These are phyloP conservation scores for Gracilaria gracilis DNA, from an alignment of 23 red algal genomes.

Conservation along the genomic window DNA sequence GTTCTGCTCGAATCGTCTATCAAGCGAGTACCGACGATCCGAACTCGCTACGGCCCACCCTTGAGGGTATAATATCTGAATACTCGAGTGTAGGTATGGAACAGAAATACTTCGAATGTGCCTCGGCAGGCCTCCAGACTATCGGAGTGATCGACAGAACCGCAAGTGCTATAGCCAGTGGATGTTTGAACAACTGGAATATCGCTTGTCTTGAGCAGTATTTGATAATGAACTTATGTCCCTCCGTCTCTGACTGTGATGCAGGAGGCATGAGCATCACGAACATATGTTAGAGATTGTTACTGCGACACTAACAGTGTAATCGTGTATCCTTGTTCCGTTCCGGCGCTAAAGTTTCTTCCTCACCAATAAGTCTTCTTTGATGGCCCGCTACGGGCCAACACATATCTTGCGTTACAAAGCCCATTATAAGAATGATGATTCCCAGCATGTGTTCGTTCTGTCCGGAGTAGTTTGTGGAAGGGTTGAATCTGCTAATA, in stretches of 20 bases:
- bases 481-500: no score
- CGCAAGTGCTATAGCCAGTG: neutral
- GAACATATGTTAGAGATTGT: neutral
- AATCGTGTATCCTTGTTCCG: no score
- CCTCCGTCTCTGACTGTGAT: neutral
- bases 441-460: no score
- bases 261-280: neutral
- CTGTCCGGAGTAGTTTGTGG: no score
- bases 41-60: neutral
- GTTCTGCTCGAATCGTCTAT: slow-evolving; percentile 9
- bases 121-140: neutral
- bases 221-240: neutral
- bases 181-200: neutral
- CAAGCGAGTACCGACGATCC: neutral
- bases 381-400: no score
- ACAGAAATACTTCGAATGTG: neutral
- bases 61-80: neutral
- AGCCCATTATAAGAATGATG: no score
- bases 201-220: neutral
- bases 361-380: no score
- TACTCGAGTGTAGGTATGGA: neutral
- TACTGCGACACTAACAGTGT: neutral
- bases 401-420: no score
- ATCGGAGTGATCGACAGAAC: neutral
- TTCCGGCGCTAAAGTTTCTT: no score